Percentiles rank a stretch among this genome's conserved stretches.
Evolutionary conservation across 2,329 filamentous ascomycete species (phyloP).

Genomic region (Alternaria postmessia): DNA sequence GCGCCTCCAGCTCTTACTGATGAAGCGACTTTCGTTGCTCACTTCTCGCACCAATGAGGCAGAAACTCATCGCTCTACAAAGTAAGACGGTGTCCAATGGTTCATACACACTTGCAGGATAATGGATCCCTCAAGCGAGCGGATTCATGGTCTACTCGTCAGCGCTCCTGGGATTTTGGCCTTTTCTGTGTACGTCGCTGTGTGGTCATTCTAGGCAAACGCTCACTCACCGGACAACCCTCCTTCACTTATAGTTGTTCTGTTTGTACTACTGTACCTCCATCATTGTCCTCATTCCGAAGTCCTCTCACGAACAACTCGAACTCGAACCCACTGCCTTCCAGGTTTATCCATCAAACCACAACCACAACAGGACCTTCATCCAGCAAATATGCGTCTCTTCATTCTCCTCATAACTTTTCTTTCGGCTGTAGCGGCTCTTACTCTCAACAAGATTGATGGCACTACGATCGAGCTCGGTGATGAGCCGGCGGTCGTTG

Average conservation of each 20-base stretch:
- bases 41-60: neutral
- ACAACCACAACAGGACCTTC: neutral
- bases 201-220: neutral
- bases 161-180: neutral
- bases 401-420: neutral
- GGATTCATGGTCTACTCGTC: neutral
- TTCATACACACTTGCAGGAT: neutral
- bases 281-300: neutral
- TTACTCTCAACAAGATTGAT: conserved; percentile 2
- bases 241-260: neutral
- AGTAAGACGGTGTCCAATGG: neutral
- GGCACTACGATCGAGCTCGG: conserved; percentile 1
- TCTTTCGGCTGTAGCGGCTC: neutral
- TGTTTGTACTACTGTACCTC: neutral
- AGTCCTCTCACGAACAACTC: neutral
- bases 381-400: neutral
- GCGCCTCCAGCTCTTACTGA: neutral
- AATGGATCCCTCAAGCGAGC: neutral
- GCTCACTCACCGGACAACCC: neutral
- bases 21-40: neutral
- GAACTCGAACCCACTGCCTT: neutral
- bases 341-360: neutral
- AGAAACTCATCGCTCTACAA: neutral
- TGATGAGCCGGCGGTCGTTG: conserved; percentile 1
- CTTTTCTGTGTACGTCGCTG: neutral